A percentile compares a stretch with the other conserved stretches of the same genome.
These are phyloP conservation scores for Xanthoconium separans DNA, from an alignment of 1,284 basidiomycete genomes.

Conservation along the genomic window DNA sequence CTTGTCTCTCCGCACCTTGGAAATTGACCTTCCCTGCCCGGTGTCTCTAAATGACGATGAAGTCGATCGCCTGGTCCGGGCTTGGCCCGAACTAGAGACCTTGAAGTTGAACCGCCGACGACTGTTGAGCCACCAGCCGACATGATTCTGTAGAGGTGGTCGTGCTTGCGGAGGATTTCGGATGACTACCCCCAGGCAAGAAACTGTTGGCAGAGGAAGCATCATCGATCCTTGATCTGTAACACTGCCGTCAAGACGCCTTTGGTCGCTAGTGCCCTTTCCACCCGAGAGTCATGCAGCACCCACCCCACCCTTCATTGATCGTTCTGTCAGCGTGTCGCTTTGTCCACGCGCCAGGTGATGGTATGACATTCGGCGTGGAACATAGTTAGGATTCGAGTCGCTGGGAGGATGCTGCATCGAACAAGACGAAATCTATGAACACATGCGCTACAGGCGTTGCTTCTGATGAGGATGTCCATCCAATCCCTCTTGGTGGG, in stretches of 20 bases:
- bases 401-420: too few species aligned
- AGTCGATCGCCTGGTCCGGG: conserved; percentile 6
- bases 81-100: conserved; percentile 8
- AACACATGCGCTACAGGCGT: too few species aligned
- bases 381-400: too few species aligned
- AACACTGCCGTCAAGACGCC: conserved; percentile 7
- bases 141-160: too few species aligned
- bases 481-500: too few species aligned
- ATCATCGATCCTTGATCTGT: background rate
- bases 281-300: background rate
- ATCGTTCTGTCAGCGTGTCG: background rate
- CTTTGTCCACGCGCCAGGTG: background rate
- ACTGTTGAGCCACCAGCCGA: too few species aligned
- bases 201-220: conserved; percentile 1
- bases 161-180: too few species aligned
- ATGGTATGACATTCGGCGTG: too few species aligned
- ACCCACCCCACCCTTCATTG: background rate
- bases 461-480: too few species aligned
- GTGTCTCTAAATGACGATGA: conserved; percentile 17
- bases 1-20: background rate
- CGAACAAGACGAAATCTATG: too few species aligned
- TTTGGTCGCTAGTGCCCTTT: background rate
- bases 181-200: background rate
- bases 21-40: background rate
- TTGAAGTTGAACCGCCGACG: background rate